phyloP scores from a whole-genome alignment of 495 filamentous ascomycete genomes.

The Xylaria scruposa region DNA sequence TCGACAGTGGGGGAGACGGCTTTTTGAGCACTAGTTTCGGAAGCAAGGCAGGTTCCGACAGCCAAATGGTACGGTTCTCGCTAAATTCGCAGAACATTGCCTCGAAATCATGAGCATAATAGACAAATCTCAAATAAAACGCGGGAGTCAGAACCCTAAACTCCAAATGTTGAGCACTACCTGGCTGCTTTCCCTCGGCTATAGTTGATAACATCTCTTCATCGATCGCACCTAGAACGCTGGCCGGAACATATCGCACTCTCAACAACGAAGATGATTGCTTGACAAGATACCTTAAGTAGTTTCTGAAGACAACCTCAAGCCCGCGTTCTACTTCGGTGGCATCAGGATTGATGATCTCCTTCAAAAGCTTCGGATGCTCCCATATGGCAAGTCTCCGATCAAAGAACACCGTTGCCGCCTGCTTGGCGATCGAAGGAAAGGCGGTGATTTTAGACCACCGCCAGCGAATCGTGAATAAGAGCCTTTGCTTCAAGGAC shows the following conservation, averaged over 20 bases:
- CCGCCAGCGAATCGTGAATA: constrained; percentile 63
- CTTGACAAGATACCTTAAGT: constrained; percentile 55
- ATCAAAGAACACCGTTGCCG: constrained; percentile 58
- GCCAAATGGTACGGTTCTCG: constrained; percentile 58
- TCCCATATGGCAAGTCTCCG: constrained; percentile 63
- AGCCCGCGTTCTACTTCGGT: constrained; percentile 52
- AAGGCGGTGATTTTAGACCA: constrained; percentile 70
- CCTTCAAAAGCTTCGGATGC: constrained; percentile 60
- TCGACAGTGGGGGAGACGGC: constrained; percentile 34
- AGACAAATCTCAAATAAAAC: constrained; percentile 66
- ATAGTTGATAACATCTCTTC: constrained; percentile 47
- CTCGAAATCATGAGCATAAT: constrained; percentile 58
- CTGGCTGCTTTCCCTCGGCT: constrained; percentile 21
- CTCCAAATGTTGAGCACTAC: constrained; percentile 43
- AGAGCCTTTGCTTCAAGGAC: constrained; percentile 45
- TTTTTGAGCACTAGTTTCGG: constrained; percentile 48
- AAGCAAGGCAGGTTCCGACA: constrained; percentile 56
- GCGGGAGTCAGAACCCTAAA: constrained; percentile 62
- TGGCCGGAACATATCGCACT: constrained; percentile 58
- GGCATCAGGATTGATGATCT: constrained; percentile 57
- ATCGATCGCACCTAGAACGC: constrained; percentile 42
- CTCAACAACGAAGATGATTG: constrained; percentile 45
- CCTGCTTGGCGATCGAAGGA: constrained; percentile 66
- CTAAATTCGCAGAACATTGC: constrained; percentile 58
- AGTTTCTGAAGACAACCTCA: constrained; percentile 59